A percentile compares a stretch with the other conserved stretches of the same genome.
These are phyloP conservation scores for Vigna hirtella DNA, from an alignment of 306 rosid species.

Conservation along the genomic window DNA sequence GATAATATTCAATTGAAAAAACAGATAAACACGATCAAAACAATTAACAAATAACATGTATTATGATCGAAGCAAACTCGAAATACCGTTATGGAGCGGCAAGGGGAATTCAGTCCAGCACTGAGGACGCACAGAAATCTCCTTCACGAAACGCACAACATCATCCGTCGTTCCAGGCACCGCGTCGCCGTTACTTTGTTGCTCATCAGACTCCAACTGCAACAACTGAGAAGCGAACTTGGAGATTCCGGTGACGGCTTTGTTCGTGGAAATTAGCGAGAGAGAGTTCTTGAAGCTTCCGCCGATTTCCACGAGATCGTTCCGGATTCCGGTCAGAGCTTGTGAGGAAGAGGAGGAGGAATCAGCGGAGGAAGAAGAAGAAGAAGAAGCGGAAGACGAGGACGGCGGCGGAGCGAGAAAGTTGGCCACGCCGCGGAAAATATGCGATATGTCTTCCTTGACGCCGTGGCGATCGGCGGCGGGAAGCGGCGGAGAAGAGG, in stretches of 20 bases:
- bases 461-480: conserved; percentile 51
- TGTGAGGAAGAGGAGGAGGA: conserved; percentile 40
- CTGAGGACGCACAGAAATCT: conserved; percentile 67
- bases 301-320: conserved; percentile 90
- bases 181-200: conserved; percentile 39
- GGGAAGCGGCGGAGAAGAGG: conserved; percentile 35
- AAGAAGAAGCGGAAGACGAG: conserved; percentile 26
- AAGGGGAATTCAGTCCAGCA: conserved; percentile 92
- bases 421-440: conserved; percentile 83
- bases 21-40: conserved; percentile 21
- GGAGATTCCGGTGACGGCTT: conserved; percentile 79
- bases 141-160: conserved; percentile 69
- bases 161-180: conserved; percentile 78
- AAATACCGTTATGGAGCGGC: conserved; percentile 67
- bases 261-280: conserved; percentile 72
- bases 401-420: conserved; percentile 90
- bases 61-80: conserved; percentile 17
- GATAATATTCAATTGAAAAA: conserved; percentile 1
- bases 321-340: conserved; percentile 72
- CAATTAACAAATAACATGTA: not conserved
- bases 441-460: conserved; percentile 62
- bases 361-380: conserved; percentile 30
- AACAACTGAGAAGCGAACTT: conserved; percentile 74
- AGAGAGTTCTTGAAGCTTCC: conserved; percentile 80
- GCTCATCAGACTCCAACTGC: conserved; percentile 52